Base-by-base conservation (phyloP, 129 eudicot genomes). In the Flaveria trinervia region DNA sequence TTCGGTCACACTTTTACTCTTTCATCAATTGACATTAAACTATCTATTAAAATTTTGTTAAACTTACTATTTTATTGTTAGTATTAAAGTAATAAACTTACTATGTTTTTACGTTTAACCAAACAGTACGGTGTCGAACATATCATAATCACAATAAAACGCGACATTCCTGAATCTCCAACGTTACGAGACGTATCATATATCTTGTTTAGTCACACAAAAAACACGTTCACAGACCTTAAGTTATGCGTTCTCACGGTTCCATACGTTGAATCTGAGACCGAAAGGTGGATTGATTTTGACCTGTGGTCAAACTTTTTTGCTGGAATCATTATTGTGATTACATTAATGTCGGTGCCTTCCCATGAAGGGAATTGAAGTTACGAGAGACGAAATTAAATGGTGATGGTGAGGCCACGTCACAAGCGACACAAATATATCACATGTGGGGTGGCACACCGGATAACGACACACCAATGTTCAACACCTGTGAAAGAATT, bases 381-480 rank as follows among this genome's bases (percentile, higher is more conserved):
- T 16, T 39, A 36, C 52, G 43, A 15, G 33, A 28, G 17, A 30
- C 26, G n/a, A 64, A 70, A 59, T 78, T 59, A 39, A 70, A 49
- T 70, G 82, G 81, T 67, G 66, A 39, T 7, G 74, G 28, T 67
- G 46, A 54, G n/a, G 54, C 14, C 82, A 60, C 82, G 82, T 70
- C 71, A 46, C 36, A 68, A 20, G 9, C 16, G 10, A n/a, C 43
- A 62, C 16, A 83, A 77, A 68, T 70, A 36, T 5, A 5, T 4
- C 0, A 74, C 82, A 74, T 57, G 90, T 83, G 84, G 87, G 90
- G 73, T 81, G 90, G 85, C 60, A 74, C 79, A 62, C 66, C 41
- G 39, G 80, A 77, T 72, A 81, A 62, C 64, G 80, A 84, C 83
- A 74, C n/a, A 59, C 12, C 71, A 78, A 78, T 70, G 77, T 78